Evolutionary conservation across 2,329 filamentous ascomycete genomes (phyloP).

Genomic region (Aureobasidium sp.): DNA sequence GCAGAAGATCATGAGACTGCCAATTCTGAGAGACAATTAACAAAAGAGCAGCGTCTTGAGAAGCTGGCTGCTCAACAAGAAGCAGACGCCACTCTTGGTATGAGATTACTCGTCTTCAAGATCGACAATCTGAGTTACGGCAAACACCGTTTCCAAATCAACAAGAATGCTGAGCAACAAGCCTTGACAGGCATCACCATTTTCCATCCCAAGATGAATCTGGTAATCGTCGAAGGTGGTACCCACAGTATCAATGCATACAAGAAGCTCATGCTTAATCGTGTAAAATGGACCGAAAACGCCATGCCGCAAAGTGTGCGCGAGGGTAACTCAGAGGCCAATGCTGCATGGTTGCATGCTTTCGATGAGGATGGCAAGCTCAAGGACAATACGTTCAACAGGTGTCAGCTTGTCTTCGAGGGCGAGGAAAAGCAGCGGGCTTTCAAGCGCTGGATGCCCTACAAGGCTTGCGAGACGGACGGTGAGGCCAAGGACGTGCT

Average conservation of each 20-base stretch:
- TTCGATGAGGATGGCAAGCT: constrained; percentile 69
- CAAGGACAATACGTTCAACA: constrained; percentile 75
- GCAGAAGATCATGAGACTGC: constrained; percentile 65
- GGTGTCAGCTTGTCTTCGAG: constrained; percentile 80
- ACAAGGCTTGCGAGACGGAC: constrained; percentile 87
- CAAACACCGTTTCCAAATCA: constrained; percentile 84
- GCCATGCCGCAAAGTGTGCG: constrained; percentile 51
- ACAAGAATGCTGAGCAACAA: constrained; percentile 83
- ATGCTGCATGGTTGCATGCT: constrained; percentile 66
- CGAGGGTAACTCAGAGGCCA: constrained; percentile 52
- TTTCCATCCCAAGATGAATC: constrained; percentile 78
- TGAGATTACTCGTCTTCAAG: constrained; percentile 81
- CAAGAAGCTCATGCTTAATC: constrained; percentile 86
- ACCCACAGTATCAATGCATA: constrained; percentile 74
- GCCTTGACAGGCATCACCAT: constrained; percentile 84
- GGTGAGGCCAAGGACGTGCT: constrained; percentile 76
- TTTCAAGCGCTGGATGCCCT: constrained; percentile 76
- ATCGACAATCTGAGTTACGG: constrained; percentile 85
- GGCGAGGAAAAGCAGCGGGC: constrained; percentile 72
- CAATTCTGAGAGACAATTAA: constrained; percentile 81
- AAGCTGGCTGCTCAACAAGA: constrained; percentile 79
- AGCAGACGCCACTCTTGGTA: constrained; percentile 77
- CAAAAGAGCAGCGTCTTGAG: constrained; percentile 76
- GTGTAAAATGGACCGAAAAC: constrained; percentile 93
- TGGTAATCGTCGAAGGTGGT: constrained; percentile 89